A percentile compares a stretch with the other conserved stretches of the same genome.
Conservation (phyloP, 495 filamentous ascomycete species). For the Chlorociboria aeruginascens region DNA sequence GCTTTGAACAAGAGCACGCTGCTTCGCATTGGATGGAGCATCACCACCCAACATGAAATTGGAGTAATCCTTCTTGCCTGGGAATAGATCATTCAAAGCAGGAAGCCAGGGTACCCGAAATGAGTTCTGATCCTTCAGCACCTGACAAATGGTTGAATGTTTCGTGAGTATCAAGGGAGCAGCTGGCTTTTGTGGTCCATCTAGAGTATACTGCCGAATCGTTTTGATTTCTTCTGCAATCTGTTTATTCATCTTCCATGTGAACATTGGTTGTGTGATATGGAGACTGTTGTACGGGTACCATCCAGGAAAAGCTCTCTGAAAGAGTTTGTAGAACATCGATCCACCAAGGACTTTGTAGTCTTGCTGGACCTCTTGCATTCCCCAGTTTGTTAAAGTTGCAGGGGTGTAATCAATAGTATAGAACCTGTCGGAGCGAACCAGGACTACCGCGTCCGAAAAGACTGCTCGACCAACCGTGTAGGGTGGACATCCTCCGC, state of each 20-base stretch:
- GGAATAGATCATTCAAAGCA: constrained; percentile 8
- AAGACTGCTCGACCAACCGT: constrained; percentile 72
- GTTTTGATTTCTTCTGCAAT: constrained; percentile 63
- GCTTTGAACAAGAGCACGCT: constrained; percentile 40
- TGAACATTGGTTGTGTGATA: constrained; percentile 73
- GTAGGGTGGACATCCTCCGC: constrained; percentile 69
- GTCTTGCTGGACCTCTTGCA: constrained; percentile 48
- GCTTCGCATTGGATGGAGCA: constrained; percentile 28
- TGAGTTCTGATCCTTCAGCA: constrained; percentile 46
- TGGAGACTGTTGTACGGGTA: constrained; percentile 70
- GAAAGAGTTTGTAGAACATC: constrained; percentile 72
- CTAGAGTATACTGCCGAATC: constrained; percentile 48
- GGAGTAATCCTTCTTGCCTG: constrained; percentile 29
- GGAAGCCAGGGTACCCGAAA: constrained; percentile 52
- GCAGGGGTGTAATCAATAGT: constrained; percentile 58
- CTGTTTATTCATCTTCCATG: constrained; percentile 56
- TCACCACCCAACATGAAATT: constrained; percentile 48
- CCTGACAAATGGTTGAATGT: constrained; percentile 47
- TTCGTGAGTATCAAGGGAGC: constrained; percentile 46
- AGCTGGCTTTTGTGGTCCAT: constrained; percentile 29
- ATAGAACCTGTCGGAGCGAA: constrained; percentile 76
- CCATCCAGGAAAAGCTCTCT: constrained; percentile 64
- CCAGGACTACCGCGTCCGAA: constrained; percentile 70
- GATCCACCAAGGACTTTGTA: constrained; percentile 64
- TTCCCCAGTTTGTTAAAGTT: constrained; percentile 70